Conservation (phyloP, 177 flowering plant genomes). For the Telopea speciosissima region DNA sequence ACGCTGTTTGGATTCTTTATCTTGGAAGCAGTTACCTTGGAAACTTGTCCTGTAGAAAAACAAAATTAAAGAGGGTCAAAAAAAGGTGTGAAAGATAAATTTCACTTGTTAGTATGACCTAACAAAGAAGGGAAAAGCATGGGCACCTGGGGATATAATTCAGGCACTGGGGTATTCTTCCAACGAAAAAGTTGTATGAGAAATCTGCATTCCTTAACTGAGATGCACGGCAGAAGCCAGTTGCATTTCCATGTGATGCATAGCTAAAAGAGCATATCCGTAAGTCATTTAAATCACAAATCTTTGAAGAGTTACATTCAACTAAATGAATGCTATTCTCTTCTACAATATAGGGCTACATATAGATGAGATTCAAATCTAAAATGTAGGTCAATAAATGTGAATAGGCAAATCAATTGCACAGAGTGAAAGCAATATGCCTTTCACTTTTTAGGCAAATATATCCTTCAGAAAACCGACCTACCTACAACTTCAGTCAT, state of each 20-base stretch:
- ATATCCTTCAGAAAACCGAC: no score
- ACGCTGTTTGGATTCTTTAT: constrained; percentile 56
- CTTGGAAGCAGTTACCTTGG: constrained; percentile 74
- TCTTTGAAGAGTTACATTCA: neutral
- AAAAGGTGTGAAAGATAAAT: neutral
- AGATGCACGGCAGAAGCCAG: constrained; percentile 60
- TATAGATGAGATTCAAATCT: neutral
- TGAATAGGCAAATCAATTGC: neutral
- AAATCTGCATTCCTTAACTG: constrained; percentile 63
- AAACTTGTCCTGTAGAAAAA: constrained; percentile 56
- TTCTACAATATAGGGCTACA: neutral
- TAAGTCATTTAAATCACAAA: neutral
- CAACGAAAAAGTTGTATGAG: constrained; percentile 73
- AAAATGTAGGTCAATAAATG: neutral
- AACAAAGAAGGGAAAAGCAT: neutral
- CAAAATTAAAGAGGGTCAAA: neutral
- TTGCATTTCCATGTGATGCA: constrained; percentile 32
- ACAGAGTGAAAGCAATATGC: no score
- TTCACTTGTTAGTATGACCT: neutral
- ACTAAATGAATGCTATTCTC: neutral
- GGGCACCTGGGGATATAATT: constrained; percentile 59
- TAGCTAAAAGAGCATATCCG: constrained; percentile 38
- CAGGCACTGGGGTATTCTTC: constrained; percentile 77
- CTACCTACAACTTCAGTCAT: no score
- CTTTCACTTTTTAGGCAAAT: no score